A percentile compares a stretch with the other conserved stretches of the same genome.
Conservation (phyloP, 352 stramenopile species). For the Globisporangium nunn region DNA sequence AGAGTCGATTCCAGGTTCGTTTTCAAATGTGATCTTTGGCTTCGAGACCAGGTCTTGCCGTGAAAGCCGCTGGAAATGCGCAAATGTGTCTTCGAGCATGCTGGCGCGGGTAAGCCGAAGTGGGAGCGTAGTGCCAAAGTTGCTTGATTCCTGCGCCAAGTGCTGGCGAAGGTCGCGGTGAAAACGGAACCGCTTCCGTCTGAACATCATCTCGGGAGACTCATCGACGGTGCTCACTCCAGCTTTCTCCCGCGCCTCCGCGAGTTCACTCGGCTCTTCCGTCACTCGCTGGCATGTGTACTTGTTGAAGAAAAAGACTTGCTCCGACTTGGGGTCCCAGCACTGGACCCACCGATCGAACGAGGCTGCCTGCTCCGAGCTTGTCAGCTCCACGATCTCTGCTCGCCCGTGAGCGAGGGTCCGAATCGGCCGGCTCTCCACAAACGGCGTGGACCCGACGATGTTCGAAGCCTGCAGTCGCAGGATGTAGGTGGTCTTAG, state of each 20-base stretch:
- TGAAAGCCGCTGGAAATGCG: constrained; percentile 35
- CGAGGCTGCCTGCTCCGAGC: constrained; percentile 19
- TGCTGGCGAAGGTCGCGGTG: constrained; percentile 59
- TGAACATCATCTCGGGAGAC: constrained; percentile 73
- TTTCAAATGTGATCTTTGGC: constrained; percentile 72
- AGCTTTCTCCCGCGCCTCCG: constrained; percentile 26
- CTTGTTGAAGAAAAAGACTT: constrained; percentile 89
- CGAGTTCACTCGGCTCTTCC: constrained; percentile 46
- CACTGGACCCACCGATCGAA: constrained; percentile 80
- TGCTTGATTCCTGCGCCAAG: constrained; percentile 18
- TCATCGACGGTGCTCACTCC: constrained; percentile 45
- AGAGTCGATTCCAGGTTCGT: constrained; percentile 84
- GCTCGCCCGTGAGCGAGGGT: constrained; percentile 49
- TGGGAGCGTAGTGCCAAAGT: constrained; percentile 26
- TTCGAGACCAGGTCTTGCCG: constrained; percentile 56
- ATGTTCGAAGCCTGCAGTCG: constrained; percentile 65
- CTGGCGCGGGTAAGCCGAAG: constrained; percentile 44
- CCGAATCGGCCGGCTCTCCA: constrained; percentile 54
- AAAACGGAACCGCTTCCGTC: constrained; percentile 82
- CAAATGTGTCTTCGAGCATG: constrained; percentile 67
- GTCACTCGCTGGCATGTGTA: constrained; percentile 67
- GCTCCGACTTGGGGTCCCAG: constrained; percentile 79
- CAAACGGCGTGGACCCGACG: constrained; percentile 47
- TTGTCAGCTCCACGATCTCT: constrained; percentile 63
- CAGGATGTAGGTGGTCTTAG: constrained; percentile 55